phyloP scores from a whole-genome alignment of 1,284 basidiomycete genomes.

The Polyporus tsugae region DNA sequence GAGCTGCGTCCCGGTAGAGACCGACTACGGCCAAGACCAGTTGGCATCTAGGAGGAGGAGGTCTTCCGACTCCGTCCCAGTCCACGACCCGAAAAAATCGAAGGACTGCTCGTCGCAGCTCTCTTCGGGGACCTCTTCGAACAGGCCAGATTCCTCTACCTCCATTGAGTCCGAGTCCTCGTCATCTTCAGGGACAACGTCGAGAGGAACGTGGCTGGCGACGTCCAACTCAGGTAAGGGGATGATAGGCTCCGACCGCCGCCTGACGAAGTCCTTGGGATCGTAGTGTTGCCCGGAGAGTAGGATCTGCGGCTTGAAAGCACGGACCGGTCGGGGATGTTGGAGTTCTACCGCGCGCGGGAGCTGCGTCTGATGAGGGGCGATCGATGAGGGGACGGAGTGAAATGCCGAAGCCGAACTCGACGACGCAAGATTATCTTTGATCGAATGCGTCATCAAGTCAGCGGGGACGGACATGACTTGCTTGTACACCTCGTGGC shows the following conservation, averaged over 20 bases:
- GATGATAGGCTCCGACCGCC: slow-evolving; percentile 29
- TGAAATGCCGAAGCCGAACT: slow-evolving; percentile 19
- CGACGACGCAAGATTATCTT: slow-evolving; percentile 27
- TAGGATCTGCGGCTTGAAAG: slow-evolving; percentile 33
- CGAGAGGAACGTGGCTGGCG: slow-evolving; percentile 24
- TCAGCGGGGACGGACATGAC: slow-evolving; percentile 19
- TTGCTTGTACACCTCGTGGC: slow-evolving; percentile 20
- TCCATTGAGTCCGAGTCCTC: slow-evolving; percentile 24
- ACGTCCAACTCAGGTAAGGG: slow-evolving; percentile 31
- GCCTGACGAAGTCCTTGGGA: slow-evolving; percentile 31
- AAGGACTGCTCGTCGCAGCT: slow-evolving; percentile 14
- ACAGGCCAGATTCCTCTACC: slow-evolving; percentile 14
- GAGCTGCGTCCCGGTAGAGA: neutral
- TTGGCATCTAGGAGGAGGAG: slow-evolving; percentile 16
- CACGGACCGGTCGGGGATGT: slow-evolving; percentile 33
- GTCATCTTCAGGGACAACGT: slow-evolving; percentile 19
- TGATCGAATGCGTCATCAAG: slow-evolving; percentile 29
- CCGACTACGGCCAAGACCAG: slow-evolving; percentile 24
- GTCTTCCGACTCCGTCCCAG: slow-evolving; percentile 8
- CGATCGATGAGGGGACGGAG: slow-evolving; percentile 32
- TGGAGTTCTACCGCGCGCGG: slow-evolving; percentile 28
- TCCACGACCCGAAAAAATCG: slow-evolving; percentile 14
- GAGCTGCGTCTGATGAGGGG: slow-evolving; percentile 31
- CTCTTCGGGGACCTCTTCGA: slow-evolving; percentile 19
- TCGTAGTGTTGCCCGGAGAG: slow-evolving; percentile 27